Conservation (phyloP, 1,284 basidiomycete species). For the Boletus austroedulis region DNA sequence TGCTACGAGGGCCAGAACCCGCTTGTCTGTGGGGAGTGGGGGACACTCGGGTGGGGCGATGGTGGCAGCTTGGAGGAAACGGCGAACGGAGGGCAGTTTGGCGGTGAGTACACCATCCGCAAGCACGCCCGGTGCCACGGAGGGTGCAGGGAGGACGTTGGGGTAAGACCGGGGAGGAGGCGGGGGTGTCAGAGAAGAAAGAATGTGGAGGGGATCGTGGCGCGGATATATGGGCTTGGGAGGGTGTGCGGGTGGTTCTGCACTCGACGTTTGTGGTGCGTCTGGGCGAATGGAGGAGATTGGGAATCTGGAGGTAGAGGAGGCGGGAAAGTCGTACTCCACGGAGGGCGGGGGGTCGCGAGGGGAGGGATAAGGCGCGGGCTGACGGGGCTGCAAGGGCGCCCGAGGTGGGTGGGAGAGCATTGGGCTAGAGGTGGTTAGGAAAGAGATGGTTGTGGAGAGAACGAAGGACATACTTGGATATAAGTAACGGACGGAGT, state of each 20-base stretch:
- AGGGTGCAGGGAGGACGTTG: conserved; percentile 19
- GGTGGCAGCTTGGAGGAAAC: conserved; percentile 28
- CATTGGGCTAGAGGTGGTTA: conserved; percentile 11
- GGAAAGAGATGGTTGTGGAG: conserved; percentile 2
- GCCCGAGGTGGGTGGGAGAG: conserved; percentile 17
- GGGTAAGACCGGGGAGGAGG: conserved; percentile 24
- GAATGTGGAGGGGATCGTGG: conserved; percentile 34
- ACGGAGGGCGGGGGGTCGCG: conserved; percentile 11
- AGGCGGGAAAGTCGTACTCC: conserved; percentile 25
- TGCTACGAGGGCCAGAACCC: conserved; percentile 33
- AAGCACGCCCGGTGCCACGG: conserved; percentile 34
- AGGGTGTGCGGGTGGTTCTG: conserved; percentile 22
- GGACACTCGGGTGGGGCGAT: conserved; percentile 33
- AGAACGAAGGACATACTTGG: too few species aligned
- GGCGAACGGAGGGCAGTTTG: conserved; percentile 27
- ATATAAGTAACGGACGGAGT: neutral
- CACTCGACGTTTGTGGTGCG: conserved; percentile 20
- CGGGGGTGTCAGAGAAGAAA: conserved; percentile 29
- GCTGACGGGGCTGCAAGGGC: conserved; percentile 18
- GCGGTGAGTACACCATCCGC: conserved; percentile 35
- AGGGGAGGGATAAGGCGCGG: conserved; percentile 10
- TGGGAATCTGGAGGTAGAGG: conserved; percentile 28
- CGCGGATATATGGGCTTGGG: conserved; percentile 32
- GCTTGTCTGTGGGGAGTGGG: conserved; percentile 30
- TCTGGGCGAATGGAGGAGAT: conserved; percentile 34